A percentile compares a stretch with the other conserved stretches of the same genome.
Conservation (phyloP, 2,329 filamentous ascomycete genomes). For the Ambrosiella xylebori region DNA sequence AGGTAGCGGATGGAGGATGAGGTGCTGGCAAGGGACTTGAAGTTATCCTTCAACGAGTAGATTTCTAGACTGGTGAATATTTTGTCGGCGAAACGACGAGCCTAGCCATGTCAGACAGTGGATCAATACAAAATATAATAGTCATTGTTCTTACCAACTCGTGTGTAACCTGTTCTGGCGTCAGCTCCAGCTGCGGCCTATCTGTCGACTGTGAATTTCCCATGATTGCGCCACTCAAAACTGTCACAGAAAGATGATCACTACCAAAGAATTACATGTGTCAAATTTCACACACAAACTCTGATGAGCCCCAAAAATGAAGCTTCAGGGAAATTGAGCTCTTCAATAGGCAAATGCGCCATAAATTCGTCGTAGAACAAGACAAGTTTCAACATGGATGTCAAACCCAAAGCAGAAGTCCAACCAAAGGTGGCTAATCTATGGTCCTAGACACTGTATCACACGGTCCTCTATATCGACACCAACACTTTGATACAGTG, state of each 20-base stretch:
- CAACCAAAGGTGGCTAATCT: neutral
- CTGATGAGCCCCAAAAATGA: neutral
- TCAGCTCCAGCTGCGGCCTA: neutral
- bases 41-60: constrained; percentile 58
- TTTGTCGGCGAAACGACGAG: constrained; percentile 46
- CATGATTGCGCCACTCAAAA: neutral
- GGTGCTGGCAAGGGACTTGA: constrained; percentile 49
- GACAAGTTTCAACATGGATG: neutral
- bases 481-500: neutral
- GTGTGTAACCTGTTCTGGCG: constrained; percentile 4
- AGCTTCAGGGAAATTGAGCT: neutral
- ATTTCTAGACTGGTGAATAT: constrained; percentile 57
- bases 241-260: too few relatives aligned
- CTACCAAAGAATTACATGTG: too few relatives aligned
- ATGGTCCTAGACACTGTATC: neutral
- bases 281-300: too few relatives aligned
- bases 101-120: constrained; percentile 23
- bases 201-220: constrained; percentile 3
- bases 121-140: neutral
- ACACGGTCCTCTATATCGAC: neutral
- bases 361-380: neutral
- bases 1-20: constrained; percentile 46
- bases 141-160: constrained; percentile 1
- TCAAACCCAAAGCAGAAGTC: neutral
- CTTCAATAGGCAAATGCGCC: too few relatives aligned